Percentiles rank a stretch among this genome's conserved stretches.
Conservation (phyloP, 106 monocot species). For the Allium fistulosum region DNA sequence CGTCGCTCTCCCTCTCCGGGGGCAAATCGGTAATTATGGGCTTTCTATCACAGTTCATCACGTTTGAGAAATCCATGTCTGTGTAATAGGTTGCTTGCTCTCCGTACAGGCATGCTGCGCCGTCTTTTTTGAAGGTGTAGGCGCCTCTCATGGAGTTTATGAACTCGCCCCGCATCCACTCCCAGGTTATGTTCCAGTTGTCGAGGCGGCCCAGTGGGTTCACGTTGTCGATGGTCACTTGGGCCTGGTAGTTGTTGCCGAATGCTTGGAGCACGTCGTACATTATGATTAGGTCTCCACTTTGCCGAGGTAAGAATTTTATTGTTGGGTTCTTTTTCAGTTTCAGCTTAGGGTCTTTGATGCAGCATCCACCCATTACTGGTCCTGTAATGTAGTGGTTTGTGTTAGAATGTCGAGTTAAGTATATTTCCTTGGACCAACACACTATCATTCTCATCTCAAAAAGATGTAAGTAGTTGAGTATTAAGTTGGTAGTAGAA, state of each 20-base stretch:
- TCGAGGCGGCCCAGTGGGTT: conserved; percentile 75
- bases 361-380: conserved; percentile 74
- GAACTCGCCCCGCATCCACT: conserved; percentile 96
- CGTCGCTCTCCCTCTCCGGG: conserved; percentile 56
- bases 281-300: conserved; percentile 72
- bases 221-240: conserved; percentile 81
- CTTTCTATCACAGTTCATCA: conserved; percentile 71
- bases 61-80: conserved; percentile 59
- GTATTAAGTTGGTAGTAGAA: too few relatives aligned
- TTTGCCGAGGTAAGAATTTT: conserved; percentile 49
- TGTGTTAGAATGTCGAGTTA: neutral
- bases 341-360: conserved; percentile 37
- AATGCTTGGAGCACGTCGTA: conserved; percentile 84
- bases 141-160: conserved; percentile 89
- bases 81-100: conserved; percentile 51
- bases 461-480: too few relatives aligned
- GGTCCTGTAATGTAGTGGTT: conserved; percentile 9
- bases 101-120: conserved; percentile 67
- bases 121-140: conserved; percentile 61
- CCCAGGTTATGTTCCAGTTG: conserved; percentile 97
- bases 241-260: conserved; percentile 72
- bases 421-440: too few relatives aligned
- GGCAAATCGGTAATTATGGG: conserved; percentile 80
- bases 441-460: too few relatives aligned
- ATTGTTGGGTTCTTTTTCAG: conserved; percentile 3